phyloP scores from a whole-genome alignment of 805 yeast genomes.

The Hanseniaspora occidentalis region DNA sequence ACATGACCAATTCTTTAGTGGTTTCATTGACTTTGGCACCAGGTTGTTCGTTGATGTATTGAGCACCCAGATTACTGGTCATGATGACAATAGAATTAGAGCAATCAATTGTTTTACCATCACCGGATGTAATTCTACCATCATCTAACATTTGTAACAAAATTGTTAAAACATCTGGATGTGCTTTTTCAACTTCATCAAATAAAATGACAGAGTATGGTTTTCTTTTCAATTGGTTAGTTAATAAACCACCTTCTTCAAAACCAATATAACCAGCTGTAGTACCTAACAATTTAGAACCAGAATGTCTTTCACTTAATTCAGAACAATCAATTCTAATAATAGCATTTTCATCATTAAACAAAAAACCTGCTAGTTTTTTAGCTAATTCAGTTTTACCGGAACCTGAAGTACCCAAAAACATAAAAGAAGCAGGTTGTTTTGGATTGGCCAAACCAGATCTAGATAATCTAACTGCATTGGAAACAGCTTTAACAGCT shows the following conservation, averaged over 20 bases:
- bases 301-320: slow-evolving; percentile 88
- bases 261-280: slow-evolving; percentile 97
- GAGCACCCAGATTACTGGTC: slow-evolving; percentile 97
- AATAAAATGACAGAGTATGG: slow-evolving; percentile 95
- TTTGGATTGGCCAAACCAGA: slow-evolving; percentile 94
- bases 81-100: slow-evolving; percentile 85
- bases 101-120: slow-evolving; percentile 88
- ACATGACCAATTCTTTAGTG: slow-evolving; percentile 72
- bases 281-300: slow-evolving; percentile 89
- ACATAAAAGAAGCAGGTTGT: slow-evolving; percentile 91
- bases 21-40: slow-evolving; percentile 50
- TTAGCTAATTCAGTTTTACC: slow-evolving; percentile 98
- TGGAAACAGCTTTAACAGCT: slow-evolving; percentile 92
- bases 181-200: slow-evolving; percentile 98
- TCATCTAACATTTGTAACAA: slow-evolving; percentile 89
- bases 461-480: slow-evolving; percentile 84
- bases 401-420: slow-evolving; percentile 91
- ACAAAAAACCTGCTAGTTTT: slow-evolving; percentile 89
- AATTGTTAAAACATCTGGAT: slow-evolving; percentile 91
- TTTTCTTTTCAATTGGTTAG: slow-evolving; percentile 79
- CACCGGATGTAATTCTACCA: slow-evolving; percentile 89
- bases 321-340: slow-evolving; percentile 97
- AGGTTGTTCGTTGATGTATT: slow-evolving; percentile 60
- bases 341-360: slow-evolving; percentile 94
- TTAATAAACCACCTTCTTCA: slow-evolving; percentile 94